Percentiles rank a stretch among this genome's conserved stretches.
These are phyloP conservation scores for Stagonosporopsis cucurbitacearum DNA, from an alignment of 2,329 filamentous ascomycete species.

Conservation along the genomic window DNA sequence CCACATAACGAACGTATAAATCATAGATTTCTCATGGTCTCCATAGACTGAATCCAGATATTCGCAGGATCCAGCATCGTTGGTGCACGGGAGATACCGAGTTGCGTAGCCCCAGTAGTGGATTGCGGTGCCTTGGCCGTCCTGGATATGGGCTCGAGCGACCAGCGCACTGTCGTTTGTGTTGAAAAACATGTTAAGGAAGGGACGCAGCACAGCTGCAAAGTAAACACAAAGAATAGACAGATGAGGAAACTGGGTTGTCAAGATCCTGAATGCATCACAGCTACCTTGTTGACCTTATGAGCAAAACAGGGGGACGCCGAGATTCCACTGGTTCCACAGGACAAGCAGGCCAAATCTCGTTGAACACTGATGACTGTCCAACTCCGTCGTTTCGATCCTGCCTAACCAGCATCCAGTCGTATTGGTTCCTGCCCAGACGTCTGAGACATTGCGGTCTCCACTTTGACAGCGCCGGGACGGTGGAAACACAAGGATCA, in stretches of 20 bases:
- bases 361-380: background rate
- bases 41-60: slow-evolving; percentile 63
- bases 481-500: slow-evolving; percentile 2
- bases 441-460: slow-evolving; percentile 8
- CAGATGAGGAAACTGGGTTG: background rate
- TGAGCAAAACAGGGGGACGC: background rate
- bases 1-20: slow-evolving; percentile 63
- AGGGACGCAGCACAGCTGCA: slow-evolving; percentile 17
- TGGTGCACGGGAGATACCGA: slow-evolving; percentile 61
- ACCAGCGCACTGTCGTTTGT: slow-evolving; percentile 4
- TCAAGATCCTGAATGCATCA: background rate
- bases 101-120: slow-evolving; percentile 62
- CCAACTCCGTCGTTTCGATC: slow-evolving; percentile 5
- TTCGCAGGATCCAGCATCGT: slow-evolving; percentile 61
- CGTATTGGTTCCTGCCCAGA: slow-evolving; percentile 6
- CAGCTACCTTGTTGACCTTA: background rate
- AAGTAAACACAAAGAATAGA: slow-evolving; percentile 1
- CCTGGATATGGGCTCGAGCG: slow-evolving; percentile 15
- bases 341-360: slow-evolving; percentile 1
- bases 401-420: slow-evolving; percentile 5
- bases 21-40: slow-evolving; percentile 59
- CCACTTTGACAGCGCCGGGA: slow-evolving; percentile 6
- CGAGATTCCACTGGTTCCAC: slow-evolving; percentile 12
- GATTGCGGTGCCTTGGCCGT: background rate
- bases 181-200: slow-evolving; percentile 12